phyloP scores from a whole-genome alignment of 371 early-diverging fungal species.

The Actinomortierella wolfii region DNA sequence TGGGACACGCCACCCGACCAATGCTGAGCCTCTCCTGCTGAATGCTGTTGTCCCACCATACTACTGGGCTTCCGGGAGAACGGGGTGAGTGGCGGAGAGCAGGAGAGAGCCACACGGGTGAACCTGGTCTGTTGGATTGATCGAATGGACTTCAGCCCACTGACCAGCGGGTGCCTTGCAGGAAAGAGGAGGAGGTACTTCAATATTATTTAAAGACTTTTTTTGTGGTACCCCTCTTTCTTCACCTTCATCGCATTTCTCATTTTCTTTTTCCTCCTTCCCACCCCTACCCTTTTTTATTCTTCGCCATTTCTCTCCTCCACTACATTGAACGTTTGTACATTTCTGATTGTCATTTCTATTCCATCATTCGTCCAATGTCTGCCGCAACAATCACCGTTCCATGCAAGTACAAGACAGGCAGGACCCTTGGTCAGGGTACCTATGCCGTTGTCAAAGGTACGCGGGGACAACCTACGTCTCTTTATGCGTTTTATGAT shows the following conservation, averaged over 20 bases:
- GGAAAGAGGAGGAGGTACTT: too few species aligned
- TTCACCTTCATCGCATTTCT: background rate
- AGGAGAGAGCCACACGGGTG: too few species aligned
- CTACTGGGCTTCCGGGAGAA: too few species aligned
- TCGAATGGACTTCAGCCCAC: too few species aligned
- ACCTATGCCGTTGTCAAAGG: constrained; percentile 70
- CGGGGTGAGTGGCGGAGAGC: too few species aligned
- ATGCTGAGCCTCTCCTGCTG: too few species aligned
- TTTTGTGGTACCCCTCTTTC: too few species aligned
- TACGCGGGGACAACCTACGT: constrained; percentile 25
- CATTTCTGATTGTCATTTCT: background rate
- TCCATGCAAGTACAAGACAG: constrained; percentile 64
- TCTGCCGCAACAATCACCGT: constrained; percentile 1
- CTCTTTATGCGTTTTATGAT: background rate
- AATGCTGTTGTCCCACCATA: too few species aligned
- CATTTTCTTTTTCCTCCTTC: background rate
- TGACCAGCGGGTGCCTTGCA: too few species aligned
- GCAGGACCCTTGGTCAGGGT: constrained; percentile 61
- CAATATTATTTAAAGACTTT: too few species aligned
- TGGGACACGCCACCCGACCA: too few species aligned
- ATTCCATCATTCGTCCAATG: background rate
- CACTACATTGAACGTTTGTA: background rate
- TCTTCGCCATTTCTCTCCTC: background rate
- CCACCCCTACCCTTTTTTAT: background rate
- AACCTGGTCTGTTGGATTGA: too few species aligned